Base-by-base conservation (phyloP, 345 rosid species). In the Arabidopsis arenosa region DNA sequence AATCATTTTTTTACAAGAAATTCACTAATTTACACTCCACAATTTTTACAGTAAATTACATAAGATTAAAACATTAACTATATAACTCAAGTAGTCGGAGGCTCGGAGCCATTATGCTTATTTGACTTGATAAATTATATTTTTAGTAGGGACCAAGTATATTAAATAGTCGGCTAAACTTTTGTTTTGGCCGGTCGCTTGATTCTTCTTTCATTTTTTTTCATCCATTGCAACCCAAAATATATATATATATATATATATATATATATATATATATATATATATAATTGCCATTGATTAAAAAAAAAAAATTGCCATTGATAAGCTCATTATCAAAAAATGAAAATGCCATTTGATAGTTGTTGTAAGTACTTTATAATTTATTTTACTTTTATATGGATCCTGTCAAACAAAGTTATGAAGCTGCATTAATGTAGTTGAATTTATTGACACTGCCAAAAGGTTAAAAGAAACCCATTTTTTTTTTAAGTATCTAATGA, bases 341-440 rank as follows among this genome's bases (percentile, higher is more conserved):
- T 9, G 5, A 35, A n/a, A 47, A 37, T 63, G 48, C 7, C 39
- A 70, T 56, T 12, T 21, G 26, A 48, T 59, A 70, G 47, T 44
- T 44, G 32, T 73, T 52, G 36, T 33, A 17, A 53, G 76, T 73
- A 71, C 17, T 59, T 44, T 13, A 3, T 21, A 18, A 6, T 23
- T 48, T 14, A 47, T 33, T 63, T 48, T 39, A 1, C 9, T 36
- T 2, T 17, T 2, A 60, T 18, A 60, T 77, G 30, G 75, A 77
- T 77, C 73, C 73, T 73, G 80, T 77, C 80, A 77, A 77, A 77
- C 72, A 58, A 71, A 33, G 68, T 57, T 66, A 57, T 13, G 67
- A 57, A 11, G 33, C 32, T 28, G 32, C 63, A 57, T 77, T 57
- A 65, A 72, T 77, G 70, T 30, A 71, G 39, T 45, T 64, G 49